Evolutionary conservation across 106 monocot species (phyloP), one percentile per base, ranked within the genome.

Genomic region (Dioscorea zingiberensis): DNA sequence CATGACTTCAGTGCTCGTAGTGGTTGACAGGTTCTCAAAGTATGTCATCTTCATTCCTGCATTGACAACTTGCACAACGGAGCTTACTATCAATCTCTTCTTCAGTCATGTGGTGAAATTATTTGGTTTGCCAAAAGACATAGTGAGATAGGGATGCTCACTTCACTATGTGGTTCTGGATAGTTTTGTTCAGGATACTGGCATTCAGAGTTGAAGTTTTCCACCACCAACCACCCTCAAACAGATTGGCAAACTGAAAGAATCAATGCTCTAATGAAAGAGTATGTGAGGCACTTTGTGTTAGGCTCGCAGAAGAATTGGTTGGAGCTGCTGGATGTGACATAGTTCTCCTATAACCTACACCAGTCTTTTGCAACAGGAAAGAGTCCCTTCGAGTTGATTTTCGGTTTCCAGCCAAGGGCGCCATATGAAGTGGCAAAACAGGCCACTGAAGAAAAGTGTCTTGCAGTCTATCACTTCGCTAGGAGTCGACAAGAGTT

Each of bases 1-100:
- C 32, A 38, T 32, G 13, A 21, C 19, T 7, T 44, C 21, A 2
- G 47, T 64, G 0, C 9, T 64, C 16, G n/a, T 64, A 2, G 63
- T 64, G 21, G 63, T 64, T 21, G 63, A 64, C 47, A 7, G 46
- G 13, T 64, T 64, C 21, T 19, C 12, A 6, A 64, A 64, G 23
- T 64, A 64, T 64, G 63, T 13, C 8, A 47, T 47, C 63, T 64
- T 64, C 32, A 47, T 64, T 17, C 46, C 21, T 11, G 21, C 63
- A 1, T 44, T 21, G 2, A 22, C 10, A n/a, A 46, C 13, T 0
- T 47, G 7, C 13, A 21, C 63, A 13, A 17, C 21, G 2, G 38
- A 44, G 1, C 7, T 27, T 28, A 44, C 38, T 14, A 46, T 46
- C 13, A 8, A n/a, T 4, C n/a, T 47, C 3, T 64, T 64, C 32